Percentiles rank a stretch among this genome's conserved stretches.
phyloP scores from a whole-genome alignment of 352 stramenopile species.

The Phytophthora capsici region DNA sequence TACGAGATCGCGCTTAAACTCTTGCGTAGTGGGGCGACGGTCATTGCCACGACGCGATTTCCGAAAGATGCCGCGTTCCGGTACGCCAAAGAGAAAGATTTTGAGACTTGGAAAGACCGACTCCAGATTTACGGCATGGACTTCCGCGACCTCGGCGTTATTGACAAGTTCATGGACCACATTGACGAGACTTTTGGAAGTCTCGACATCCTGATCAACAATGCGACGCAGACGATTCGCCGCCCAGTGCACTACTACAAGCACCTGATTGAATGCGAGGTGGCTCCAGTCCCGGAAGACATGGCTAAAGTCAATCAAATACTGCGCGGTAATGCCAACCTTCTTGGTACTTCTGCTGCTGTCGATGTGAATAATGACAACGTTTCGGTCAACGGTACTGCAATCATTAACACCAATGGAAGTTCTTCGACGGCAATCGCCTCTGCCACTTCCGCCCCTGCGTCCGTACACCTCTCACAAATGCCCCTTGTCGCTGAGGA shows the following conservation, averaged over 20 bases:
- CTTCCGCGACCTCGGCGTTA: conserved; percentile 92
- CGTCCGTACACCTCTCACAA: conserved; percentile 91
- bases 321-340: conserved; percentile 55
- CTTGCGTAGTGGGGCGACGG: conserved; percentile 81
- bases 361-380: conserved; percentile 7
- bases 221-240: conserved; percentile 96
- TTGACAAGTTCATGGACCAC: conserved; percentile 94
- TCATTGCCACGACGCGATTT: conserved; percentile 95
- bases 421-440: conserved; percentile 14
- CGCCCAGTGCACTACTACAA: conserved; percentile 94
- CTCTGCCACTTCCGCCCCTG: conserved; percentile 38
- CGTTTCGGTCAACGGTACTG: conserved; percentile 20
- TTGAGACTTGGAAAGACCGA: conserved; percentile 70
- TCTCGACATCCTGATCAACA: conserved; percentile 96
- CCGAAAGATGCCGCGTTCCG: conserved; percentile 90
- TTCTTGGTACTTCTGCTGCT: conserved; percentile 33
- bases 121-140: conserved; percentile 95
- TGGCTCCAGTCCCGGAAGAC: conserved; percentile 54
- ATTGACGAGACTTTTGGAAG: conserved; percentile 68
- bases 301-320: conserved; percentile 54
- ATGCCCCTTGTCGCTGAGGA: conserved; percentile 90
- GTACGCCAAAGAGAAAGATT: conserved; percentile 91
- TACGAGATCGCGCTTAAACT: conserved; percentile 95
- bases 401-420: conserved; percentile 37
- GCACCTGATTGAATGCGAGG: conserved; percentile 83